Percentiles rank a stretch among this genome's conserved stretches.
Conservation (phyloP, 495 filamentous ascomycete genomes). For the Penicillium canariense region DNA sequence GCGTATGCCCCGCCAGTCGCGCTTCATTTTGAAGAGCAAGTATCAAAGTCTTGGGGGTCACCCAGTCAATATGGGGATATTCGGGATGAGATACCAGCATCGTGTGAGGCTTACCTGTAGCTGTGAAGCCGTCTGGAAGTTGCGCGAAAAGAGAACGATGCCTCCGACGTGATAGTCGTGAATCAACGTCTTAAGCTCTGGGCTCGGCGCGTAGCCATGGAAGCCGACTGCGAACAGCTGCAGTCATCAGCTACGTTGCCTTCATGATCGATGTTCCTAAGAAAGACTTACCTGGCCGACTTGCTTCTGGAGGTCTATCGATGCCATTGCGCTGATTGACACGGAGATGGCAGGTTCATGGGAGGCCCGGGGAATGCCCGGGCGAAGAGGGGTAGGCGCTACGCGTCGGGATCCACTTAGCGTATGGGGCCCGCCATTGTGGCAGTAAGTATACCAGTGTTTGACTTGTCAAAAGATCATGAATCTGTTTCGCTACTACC, state of each 20-base stretch:
- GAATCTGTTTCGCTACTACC: too few species aligned
- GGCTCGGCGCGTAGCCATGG: slow-evolving; percentile 41
- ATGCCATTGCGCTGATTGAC: slow-evolving; percentile 17
- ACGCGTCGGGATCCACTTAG: not conserved
- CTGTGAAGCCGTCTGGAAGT: slow-evolving; percentile 40
- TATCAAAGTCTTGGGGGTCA: slow-evolving; percentile 31
- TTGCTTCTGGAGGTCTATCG: slow-evolving; percentile 31
- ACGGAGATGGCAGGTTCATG: not conserved
- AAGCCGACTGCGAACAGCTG: slow-evolving; percentile 53
- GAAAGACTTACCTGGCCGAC: slow-evolving; percentile 29
- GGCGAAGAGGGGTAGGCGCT: not conserved
- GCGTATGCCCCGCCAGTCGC: slow-evolving; percentile 35
- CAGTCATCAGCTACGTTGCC: slow-evolving; percentile 1
- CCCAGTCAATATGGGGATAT: slow-evolving; percentile 1
- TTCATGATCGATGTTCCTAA: not conserved
- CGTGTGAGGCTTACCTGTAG: slow-evolving; percentile 30
- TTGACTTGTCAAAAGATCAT: too few species aligned
- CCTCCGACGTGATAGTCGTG: slow-evolving; percentile 45
- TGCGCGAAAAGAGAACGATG: slow-evolving; percentile 47
- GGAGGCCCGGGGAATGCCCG: slow-evolving; percentile 5
- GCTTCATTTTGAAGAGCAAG: slow-evolving; percentile 41
- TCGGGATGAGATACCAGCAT: not conserved
- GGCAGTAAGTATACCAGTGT: too few species aligned
- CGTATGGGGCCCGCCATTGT: not conserved
- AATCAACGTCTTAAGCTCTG: slow-evolving; percentile 49